phyloP scores from a whole-genome alignment of 139 green algal genomes.

The Chlamydomonas sp. region DNA sequence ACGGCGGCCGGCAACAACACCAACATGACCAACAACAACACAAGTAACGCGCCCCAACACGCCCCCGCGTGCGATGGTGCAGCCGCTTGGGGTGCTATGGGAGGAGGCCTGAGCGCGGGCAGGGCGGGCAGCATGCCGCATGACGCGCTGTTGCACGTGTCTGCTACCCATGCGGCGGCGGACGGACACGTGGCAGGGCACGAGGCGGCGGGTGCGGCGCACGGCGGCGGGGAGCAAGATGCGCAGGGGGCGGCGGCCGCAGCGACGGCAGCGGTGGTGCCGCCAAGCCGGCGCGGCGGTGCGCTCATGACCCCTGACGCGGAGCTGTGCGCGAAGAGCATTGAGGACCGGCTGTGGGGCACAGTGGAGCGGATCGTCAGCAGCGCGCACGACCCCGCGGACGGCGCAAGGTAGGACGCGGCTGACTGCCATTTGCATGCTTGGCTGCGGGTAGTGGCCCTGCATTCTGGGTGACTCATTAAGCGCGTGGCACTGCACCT shows the following conservation, averaged over 20 bases:
- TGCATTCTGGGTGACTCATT: background rate
- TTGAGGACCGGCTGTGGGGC: conserved; percentile 40
- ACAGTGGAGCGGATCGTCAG: conserved; percentile 30
- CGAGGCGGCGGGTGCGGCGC: background rate
- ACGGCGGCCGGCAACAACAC: background rate
- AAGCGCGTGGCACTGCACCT: background rate
- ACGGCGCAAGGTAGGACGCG: conserved; percentile 14
- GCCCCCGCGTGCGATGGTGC: background rate
- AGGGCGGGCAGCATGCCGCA: too few relatives aligned
- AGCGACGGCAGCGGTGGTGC: background rate
- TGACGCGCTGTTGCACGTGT: too few relatives aligned
- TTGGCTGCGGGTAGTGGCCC: background rate
- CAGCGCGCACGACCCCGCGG: conserved; percentile 6
- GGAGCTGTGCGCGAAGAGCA: conserved; percentile 20
- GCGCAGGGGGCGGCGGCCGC: background rate
- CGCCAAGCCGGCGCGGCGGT: background rate
- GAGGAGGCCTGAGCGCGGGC: too few relatives aligned
- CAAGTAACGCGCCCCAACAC: background rate
- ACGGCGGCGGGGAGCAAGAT: background rate
- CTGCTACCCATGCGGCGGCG: too few relatives aligned
- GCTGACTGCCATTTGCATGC: background rate
- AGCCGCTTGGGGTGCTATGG: background rate
- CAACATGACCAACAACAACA: conserved; percentile 2
- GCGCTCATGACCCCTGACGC: background rate
- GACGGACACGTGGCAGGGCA: too few relatives aligned